Evolutionary conservation across 371 early-diverging fungal species (phyloP).

Genomic region (Rhizomucor miehei): DNA sequence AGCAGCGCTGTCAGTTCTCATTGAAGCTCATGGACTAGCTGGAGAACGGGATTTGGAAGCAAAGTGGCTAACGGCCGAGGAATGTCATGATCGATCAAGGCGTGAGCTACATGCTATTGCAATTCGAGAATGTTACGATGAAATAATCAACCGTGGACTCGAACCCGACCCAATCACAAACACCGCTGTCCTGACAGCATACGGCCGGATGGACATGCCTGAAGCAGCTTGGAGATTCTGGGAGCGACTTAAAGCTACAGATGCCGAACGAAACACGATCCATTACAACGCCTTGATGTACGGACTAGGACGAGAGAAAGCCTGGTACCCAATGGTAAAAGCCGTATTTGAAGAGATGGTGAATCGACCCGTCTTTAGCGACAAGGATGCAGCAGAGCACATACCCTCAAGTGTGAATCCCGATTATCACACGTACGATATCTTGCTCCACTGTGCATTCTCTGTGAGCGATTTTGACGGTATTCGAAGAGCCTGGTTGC

Average conservation of each 20-base stretch:
- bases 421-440: slow-evolving; percentile 18
- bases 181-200: slow-evolving; percentile 22
- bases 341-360: slow-evolving; percentile 29
- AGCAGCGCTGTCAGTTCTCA: slow-evolving; percentile 23
- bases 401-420: background rate
- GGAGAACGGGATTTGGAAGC: slow-evolving; percentile 16
- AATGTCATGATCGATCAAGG: slow-evolving; percentile 1
- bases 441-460: slow-evolving; percentile 26
- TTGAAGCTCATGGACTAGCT: slow-evolving; percentile 34
- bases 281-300: slow-evolving; percentile 33
- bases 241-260: slow-evolving; percentile 15
- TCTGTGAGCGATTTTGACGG: slow-evolving; percentile 12
- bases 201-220: slow-evolving; percentile 21
- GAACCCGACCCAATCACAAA: slow-evolving; percentile 24
- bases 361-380: background rate
- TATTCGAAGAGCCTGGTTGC: slow-evolving; percentile 11
- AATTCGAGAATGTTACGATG: slow-evolving; percentile 10
- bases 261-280: background rate
- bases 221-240: slow-evolving; percentile 34
- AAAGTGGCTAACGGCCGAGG: background rate
- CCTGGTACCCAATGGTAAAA: slow-evolving; percentile 29
- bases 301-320: slow-evolving; percentile 13
- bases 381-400: background rate
- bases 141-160: slow-evolving; percentile 6
- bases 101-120: slow-evolving; percentile 11